Percentiles rank a stretch among this genome's conserved stretches.
Evolutionary conservation across 2,329 filamentous ascomycete genomes (phyloP).

Genomic region (Penicillium thymicola): DNA sequence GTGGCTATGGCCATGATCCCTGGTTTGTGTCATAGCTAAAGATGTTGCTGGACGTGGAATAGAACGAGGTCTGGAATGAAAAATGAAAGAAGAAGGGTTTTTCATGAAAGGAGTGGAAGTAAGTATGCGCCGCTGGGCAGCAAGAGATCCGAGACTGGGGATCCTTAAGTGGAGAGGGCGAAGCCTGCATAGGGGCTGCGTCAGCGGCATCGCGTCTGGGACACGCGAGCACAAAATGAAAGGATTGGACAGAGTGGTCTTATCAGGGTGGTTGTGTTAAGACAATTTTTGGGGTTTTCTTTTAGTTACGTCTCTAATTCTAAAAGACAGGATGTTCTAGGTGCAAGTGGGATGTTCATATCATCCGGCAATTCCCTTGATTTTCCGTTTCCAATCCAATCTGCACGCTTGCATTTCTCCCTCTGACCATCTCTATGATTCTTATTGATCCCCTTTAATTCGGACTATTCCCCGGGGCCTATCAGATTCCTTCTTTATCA

Average conservation of each 20-base stretch:
- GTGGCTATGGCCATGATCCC: constrained; percentile 52
- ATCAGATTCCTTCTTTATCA: neutral
- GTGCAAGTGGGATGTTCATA: constrained; percentile 13
- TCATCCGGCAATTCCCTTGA: constrained; percentile 24
- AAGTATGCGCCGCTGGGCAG: constrained; percentile 19
- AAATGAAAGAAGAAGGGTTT: constrained; percentile 4
- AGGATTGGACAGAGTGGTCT: constrained; percentile 24
- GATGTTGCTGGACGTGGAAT: constrained; percentile 7
- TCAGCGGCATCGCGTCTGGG: constrained; percentile 32
- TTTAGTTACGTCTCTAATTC: neutral
- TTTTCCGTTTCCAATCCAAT: constrained; percentile 10
- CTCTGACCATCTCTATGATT: neutral
- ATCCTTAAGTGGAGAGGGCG: constrained; percentile 26
- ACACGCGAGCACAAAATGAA: constrained; percentile 22
- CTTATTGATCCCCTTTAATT: neutral
- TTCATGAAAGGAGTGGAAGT: constrained; percentile 19
- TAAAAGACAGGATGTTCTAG: neutral
- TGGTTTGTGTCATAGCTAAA: constrained; percentile 40
- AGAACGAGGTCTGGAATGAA: constrained; percentile 14
- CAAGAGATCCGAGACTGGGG: constrained; percentile 11
- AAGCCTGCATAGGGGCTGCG: constrained; percentile 41
- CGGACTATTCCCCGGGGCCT: neutral
- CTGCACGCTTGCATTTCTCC: constrained; percentile 1
- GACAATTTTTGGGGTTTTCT: neutral
- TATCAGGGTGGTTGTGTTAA: neutral